Conservation (phyloP, 345 rosid species). For the Bruguiera parviflora region DNA sequence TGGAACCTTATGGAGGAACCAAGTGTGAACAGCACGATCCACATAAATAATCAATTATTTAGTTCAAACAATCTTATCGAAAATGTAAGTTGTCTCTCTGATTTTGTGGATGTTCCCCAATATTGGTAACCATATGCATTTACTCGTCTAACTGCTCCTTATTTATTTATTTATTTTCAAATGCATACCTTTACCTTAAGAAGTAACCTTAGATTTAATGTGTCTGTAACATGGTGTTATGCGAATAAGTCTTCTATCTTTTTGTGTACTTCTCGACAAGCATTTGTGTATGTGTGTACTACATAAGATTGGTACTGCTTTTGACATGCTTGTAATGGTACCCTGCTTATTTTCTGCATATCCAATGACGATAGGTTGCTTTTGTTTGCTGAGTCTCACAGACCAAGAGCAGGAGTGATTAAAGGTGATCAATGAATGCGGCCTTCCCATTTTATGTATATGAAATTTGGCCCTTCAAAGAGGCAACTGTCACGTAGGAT, state of each 20-base stretch:
- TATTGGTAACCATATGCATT: too few relatives aligned
- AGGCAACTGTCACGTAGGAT: constrained; percentile 4
- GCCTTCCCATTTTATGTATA: constrained; percentile 3
- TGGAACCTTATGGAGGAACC: constrained; percentile 66
- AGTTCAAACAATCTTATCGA: constrained; percentile 62
- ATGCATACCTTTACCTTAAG: too few relatives aligned
- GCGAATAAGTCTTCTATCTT: too few relatives aligned
- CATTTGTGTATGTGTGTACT: not conserved
- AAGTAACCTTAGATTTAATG: too few relatives aligned
- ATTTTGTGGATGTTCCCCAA: not conserved
- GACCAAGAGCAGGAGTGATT: constrained; percentile 62
- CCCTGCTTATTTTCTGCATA: constrained; percentile 39
- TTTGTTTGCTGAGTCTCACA: constrained; percentile 62
- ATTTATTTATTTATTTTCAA: too few relatives aligned
- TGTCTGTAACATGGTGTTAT: too few relatives aligned
- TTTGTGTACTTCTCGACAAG: not conserved
- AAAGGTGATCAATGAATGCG: constrained; percentile 42
- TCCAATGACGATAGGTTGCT: constrained; percentile 55
- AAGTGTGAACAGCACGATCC: constrained; percentile 44
- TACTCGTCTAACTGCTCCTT: too few relatives aligned
- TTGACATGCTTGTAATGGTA: constrained; percentile 6
- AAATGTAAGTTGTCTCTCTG: constrained; percentile 41
- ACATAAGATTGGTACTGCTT: not conserved
- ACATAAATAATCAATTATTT: constrained; percentile 68
- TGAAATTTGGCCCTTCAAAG: not conserved